Evolutionary conservation across 106 monocot genomes (phyloP), one percentile per base, ranked within the genome.

Genomic region (Iris macrosiphon): DNA sequence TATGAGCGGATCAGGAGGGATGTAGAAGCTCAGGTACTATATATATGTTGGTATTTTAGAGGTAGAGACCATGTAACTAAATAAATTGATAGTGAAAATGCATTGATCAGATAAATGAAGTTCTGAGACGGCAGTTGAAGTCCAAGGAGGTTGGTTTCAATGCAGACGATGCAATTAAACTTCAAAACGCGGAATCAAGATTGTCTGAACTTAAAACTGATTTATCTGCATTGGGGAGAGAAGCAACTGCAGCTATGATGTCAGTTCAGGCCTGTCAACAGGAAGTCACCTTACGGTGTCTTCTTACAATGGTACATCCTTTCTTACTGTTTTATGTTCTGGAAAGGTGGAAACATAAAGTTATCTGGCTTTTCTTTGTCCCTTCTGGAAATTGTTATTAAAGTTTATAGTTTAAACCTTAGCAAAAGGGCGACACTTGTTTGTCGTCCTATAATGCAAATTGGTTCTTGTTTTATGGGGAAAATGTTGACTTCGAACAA

Each of bases 211-310:
- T 96, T 18, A 74, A 63, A 62, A 70, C 60, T 31, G 40, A 72
- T 30, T 46, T 87, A 65, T 65, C 76, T 59, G 86, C 96, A 38
- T 55, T 96, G 4, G 96, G 96, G 15, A 85, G 52, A 71, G 96
- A 90, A 63, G 90, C 96, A 32, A 90, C 86, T 52, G 56, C 77
- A 47, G 96, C 96, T 39, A 96, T 96, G 96, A 32, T 60, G 44
- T 74, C 96, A 22, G 90, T 96, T 40, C 79, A 90, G 64, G 39
- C 66, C 63, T 77, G 80, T 41, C 96, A 96, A 55, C 89, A 89
- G 57, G 55, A 77, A 45, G 52, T 76, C 42, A 96, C 96, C 22
- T 87, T 83, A 33, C 77, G 87, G 49, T 61, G 77, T 14, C 90
- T 96, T 58, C 72, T 85, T 57, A 59, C 41, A 33, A 80, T 90